Base-by-base conservation (phyloP, 2,329 filamentous ascomycete species). In the Fusarium duplospermum region DNA sequence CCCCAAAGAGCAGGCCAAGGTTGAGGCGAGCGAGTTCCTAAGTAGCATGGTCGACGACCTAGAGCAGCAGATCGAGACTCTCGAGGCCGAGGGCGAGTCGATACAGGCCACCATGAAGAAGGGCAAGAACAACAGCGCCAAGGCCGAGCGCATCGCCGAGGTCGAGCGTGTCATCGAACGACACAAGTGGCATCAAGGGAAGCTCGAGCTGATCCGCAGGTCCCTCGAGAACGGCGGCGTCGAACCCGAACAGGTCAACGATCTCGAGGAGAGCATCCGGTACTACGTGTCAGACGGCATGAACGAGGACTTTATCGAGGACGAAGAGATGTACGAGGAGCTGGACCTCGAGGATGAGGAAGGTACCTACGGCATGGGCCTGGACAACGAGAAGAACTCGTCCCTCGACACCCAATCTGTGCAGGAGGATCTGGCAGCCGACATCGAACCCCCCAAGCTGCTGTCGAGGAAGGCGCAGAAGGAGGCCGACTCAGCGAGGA, bases 181-280 rank as follows among this genome's bases (percentile, higher is more conserved):
- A 78, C 96, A 98, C 87, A 98, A 98, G 84, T 98, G 94, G 93
- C 96, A 99, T 81, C 93, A 97, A 81, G 91, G 91, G 74, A 98
- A 97, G 82, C 88, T 99, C 73, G 96, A 99, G 84, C 88, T 98
- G 67, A 91, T 98, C 79, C 91, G 96, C 78, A 91, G 96, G 76
- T 94, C 94, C 31, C 86, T 99, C 75, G 95, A 98, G 81, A 99
- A 99, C 80, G 96, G 95, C 66, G 94, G 93, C 72, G 90, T 98
- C 76, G 96, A 98, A 67, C 89, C 93, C 22, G 93, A 95, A 6
- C 92, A 96, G 81, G 95, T 99, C 76, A 92, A 91, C 73, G 94
- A 96, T 3, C 86, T 98, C 63, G 94, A 98, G 82, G 96, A 98
- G 77, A 93, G 91, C 81, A 98, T 99, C 82, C 92, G 92, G 78